A percentile compares a stretch with the other conserved stretches of the same genome.
These are phyloP conservation scores for Sugiyamaella marilandica DNA, from an alignment of 805 yeast species.

Conservation along the genomic window DNA sequence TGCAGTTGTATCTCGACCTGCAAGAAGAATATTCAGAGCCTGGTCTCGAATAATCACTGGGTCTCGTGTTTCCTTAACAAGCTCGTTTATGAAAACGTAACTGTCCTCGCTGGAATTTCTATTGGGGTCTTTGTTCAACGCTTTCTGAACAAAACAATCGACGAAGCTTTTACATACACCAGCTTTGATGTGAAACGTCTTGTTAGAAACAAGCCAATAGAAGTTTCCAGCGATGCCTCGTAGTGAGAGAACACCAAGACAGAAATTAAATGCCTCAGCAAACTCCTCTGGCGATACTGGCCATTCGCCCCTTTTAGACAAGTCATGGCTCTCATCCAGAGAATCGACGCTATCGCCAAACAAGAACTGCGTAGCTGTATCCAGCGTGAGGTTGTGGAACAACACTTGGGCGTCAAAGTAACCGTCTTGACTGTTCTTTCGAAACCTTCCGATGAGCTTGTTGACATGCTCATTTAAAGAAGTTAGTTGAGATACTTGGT, in stretches of 20 bases:
- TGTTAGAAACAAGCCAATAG: slow-evolving; percentile 19
- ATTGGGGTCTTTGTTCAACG: slow-evolving; percentile 26
- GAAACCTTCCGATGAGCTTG: slow-evolving; percentile 19
- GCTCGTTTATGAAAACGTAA: slow-evolving; percentile 45
- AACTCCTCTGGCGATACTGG: background rate
- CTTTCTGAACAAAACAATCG: slow-evolving; percentile 39
- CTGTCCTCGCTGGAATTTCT: slow-evolving; percentile 31
- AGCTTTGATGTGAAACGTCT: slow-evolving; percentile 33
- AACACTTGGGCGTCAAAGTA: slow-evolving; percentile 28
- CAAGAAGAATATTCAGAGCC: slow-evolving; percentile 46
- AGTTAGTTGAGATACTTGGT: slow-evolving; percentile 30
- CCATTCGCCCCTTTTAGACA: slow-evolving; percentile 15
- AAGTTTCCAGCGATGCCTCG: slow-evolving; percentile 23
- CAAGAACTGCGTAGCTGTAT: slow-evolving; percentile 34
- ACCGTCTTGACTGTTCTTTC: slow-evolving; percentile 9
- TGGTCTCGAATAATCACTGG: slow-evolving; percentile 46
- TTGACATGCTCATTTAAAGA: slow-evolving; percentile 28
- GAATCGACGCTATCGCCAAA: slow-evolving; percentile 31
- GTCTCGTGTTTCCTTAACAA: slow-evolving; percentile 46
- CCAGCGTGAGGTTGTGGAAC: slow-evolving; percentile 31
- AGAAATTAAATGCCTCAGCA: slow-evolving; percentile 21
- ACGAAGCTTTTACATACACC: slow-evolving; percentile 33
- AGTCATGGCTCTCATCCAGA: slow-evolving; percentile 19
- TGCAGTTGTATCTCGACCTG: slow-evolving; percentile 56
- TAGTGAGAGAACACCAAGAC: slow-evolving; percentile 17